A percentile compares a stretch with the other conserved stretches of the same genome.
Conservation (phyloP, 441 rosid genomes). For the Populus hybrid region DNA sequence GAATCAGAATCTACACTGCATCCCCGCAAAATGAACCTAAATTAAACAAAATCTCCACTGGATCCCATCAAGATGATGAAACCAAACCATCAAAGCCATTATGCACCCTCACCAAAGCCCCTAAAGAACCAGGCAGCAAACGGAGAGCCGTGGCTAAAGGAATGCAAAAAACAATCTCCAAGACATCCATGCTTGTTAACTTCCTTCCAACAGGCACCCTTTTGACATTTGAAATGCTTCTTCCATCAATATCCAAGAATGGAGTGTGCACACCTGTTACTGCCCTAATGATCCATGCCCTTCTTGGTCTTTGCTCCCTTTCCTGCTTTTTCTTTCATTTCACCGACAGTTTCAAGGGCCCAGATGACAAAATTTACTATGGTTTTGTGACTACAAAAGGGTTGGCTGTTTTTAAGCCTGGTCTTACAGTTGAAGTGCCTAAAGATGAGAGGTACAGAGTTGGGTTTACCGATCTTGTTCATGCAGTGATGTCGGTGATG, state of each 20-base stretch:
- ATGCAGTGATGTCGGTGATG: constrained; percentile 83
- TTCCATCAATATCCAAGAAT: constrained; percentile 58
- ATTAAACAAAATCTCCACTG: not conserved
- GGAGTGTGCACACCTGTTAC: constrained; percentile 70
- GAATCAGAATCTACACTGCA: constrained; percentile 34
- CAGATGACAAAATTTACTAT: constrained; percentile 70
- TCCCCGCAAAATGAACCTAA: constrained; percentile 14
- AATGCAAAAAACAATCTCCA: constrained; percentile 60
- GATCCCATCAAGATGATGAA: not conserved
- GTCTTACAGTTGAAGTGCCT: constrained; percentile 53
- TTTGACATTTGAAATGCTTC: constrained; percentile 83
- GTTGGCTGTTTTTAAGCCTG: constrained; percentile 82
- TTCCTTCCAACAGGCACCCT: constrained; percentile 94
- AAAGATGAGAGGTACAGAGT: constrained; percentile 68
- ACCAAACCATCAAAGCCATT: constrained; percentile 7
- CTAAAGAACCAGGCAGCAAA: constrained; percentile 23
- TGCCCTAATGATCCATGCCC: constrained; percentile 61
- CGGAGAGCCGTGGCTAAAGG: constrained; percentile 34
- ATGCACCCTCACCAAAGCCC: constrained; percentile 9
- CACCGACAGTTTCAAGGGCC: constrained; percentile 77
- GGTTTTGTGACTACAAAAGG: constrained; percentile 84
- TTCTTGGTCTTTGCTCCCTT: constrained; percentile 64
- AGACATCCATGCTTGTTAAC: constrained; percentile 78
- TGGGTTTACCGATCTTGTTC: constrained; percentile 66
- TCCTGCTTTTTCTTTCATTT: constrained; percentile 96